A percentile compares a stretch with the other conserved stretches of the same genome.
phyloP scores from a whole-genome alignment of 1,284 basidiomycete species.

The Uromyces viciae-fabae region DNA sequence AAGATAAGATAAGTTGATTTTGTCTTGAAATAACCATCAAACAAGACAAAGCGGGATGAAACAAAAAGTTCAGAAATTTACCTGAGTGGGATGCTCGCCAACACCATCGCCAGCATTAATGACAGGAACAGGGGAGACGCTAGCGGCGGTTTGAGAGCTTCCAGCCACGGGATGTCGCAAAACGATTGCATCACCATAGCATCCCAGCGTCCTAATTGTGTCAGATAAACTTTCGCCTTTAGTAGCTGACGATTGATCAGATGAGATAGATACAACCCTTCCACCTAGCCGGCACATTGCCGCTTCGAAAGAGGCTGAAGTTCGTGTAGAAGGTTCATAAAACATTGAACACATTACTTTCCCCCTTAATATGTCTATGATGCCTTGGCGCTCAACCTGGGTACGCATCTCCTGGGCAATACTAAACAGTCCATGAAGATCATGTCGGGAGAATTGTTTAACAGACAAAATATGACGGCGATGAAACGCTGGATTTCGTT shows the following conservation, averaged over 20 bases:
- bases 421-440: conserved; percentile 90
- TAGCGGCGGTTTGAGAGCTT: conserved; percentile 82
- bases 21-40: not conserved
- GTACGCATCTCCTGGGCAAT: conserved; percentile 94
- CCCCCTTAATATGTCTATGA: conserved; percentile 83
- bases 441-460: conserved; percentile 84
- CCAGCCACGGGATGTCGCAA: conserved; percentile 91
- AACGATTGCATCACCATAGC: conserved; percentile 92
- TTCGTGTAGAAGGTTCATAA: conserved; percentile 96
- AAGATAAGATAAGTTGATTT: not conserved
- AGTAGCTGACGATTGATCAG: conserved; percentile 77
- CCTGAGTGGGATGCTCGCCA: conserved; percentile 93
- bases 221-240: conserved; percentile 94
- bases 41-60: not conserved
- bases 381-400: conserved; percentile 86
- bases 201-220: conserved; percentile 89
- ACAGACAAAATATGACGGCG: conserved; percentile 90
- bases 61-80: not conserved
- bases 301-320: conserved; percentile 93
- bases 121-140: conserved; percentile 89
- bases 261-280: conserved; percentile 79
- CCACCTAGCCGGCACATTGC: conserved; percentile 98
- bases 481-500: conserved; percentile 62
- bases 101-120: conserved; percentile 96
- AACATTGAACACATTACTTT: conserved; percentile 92